Evolutionary conservation across 75 land plant genomes (phyloP), one percentile per base, ranked within the genome.

Genomic region (Picea sitchensis): DNA sequence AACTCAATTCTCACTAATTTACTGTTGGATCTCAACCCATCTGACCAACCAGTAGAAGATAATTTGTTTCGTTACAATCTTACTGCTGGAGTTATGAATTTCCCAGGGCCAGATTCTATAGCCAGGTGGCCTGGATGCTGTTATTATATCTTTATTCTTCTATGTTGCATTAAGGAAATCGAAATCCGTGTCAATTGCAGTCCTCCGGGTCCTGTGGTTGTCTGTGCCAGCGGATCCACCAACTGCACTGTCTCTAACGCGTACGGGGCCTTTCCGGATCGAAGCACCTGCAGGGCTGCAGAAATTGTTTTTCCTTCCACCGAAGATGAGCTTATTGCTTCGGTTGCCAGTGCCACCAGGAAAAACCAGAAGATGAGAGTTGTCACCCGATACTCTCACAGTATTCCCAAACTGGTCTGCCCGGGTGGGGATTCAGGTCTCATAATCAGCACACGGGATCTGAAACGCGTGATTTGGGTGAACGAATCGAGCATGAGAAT

Each of bases 391-490:
- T 80, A 61, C 74, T 78, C 89, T 1, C 95, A 93, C 80, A 87
- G 89, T 85, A 88, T 91, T 47, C 82, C 88, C 77, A 93, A 91
- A 84, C 79, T 93, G 64, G 84, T 81, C 5, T 91, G 95, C 78
- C 92, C 91, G 2, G 91, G 88, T 9, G 91, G 93, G 12, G 82
- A 77, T 13, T 77, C 81, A 36, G 93, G 93, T 14, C 58, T 88
- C 59, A 64, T 93, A 21, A 84, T 93, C 64, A 93, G 95, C 87
- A 93, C 95, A 8, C 71, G 78, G 68, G 30, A 86, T 51, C 84
- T 88, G 58, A 83, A 84, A 71, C 65, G 31, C 7, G 75, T 57
- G 20, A n/a, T 93, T 18, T 57, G 31, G 21, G 56, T 93, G 1
- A 81, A 93, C 76, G 14, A 23, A 6, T 3, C 58, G 9, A 74